Base-by-base conservation (phyloP, 2,329 filamentous ascomycete species). In the Thermochaetoides dissita region DNA sequence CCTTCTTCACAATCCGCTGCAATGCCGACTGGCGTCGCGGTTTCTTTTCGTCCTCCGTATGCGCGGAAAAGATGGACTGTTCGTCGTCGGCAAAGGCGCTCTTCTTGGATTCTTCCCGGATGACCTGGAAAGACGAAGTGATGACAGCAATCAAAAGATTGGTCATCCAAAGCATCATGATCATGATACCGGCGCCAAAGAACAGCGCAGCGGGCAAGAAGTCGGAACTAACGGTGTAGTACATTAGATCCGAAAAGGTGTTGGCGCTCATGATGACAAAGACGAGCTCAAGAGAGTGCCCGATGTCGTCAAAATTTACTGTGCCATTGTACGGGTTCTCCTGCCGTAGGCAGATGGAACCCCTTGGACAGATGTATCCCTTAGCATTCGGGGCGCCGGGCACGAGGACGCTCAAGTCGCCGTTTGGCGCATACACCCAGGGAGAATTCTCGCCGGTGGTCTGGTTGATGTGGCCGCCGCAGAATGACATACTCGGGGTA, bases 241-340 rank as follows among this genome's bases (percentile, higher is more conserved):
- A 98, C 69, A 98, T 86, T 41, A 96, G 66, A 60, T 96, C 86
- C 1, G 86, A 83, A 61, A 93, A 98, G 0, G 91, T 98, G 59
- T 98, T 98, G 38, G 87, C 89, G 54, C 86, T 94, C 85, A 98
- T 98, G 57, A 98, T 81, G 40, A 98, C 86, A 57, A 98, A 98
- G 2, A 98, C 88, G 44, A 96, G 68, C 63, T 98, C 87, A 40
- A 96, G 65, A 0, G 88, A 95, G 49, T 96, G 80, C 30, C 85
- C 64, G 34, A 98, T 93, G 57, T 96, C 89, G 65, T 98, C 91
- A 56, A 96, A 98, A 59, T 81, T 93, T 53, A 95, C 74, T 0
- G 91, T 98, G 40, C 76, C 78, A 53, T 84, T 85, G 59, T 76
- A 86, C 0, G 91, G 91, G 54, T 84, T 94, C 2, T 64, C 56